Base-by-base conservation (phyloP, 176 grass and related monocot genomes). In the Secale cereale region DNA sequence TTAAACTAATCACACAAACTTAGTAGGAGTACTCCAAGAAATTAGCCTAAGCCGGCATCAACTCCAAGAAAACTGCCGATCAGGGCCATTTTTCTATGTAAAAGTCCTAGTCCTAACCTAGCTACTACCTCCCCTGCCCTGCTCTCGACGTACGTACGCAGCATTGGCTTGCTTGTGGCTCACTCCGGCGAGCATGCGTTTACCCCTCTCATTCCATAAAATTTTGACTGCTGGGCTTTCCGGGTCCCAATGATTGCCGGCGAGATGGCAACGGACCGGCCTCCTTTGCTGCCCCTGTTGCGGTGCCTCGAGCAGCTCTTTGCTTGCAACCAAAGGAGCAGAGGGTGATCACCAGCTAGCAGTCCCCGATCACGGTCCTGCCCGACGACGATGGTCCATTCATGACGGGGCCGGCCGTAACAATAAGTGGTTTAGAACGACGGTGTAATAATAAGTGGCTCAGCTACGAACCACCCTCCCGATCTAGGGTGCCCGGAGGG, bases 281-380 rank as follows among this genome's bases (percentile, higher is more conserved):
- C 23, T 2, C 23, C 59, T 4, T 10, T 15, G 5, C 26, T 23
- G 46, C 43, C 79, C 11, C 72, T 15, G 61, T 30, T 64, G 4
- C 4, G 61, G 30, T 64, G 4, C 4, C 5, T 69, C 4, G 7
- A 37, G 4, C 35, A 26, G 54, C 65, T 87, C 89, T 87, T 87
- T 90, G 85, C 89, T 90, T 90, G 89, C 68, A 87, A 68, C 85
- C 54, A 75, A 83, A 90, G 89, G 85, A 87, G 40, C 40, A 41
- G 10, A 12, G n/a, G n/a, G n/a, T n/a, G n/a, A n/a, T n/a, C n/a
- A n/a, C n/a, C n/a, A n/a, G n/a, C n/a, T n/a, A n/a, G n/a, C n/a
- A n/a, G n/a, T n/a, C n/a, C n/a, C n/a, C n/a, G n/a, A n/a, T n/a
- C n/a, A n/a, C n/a, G n/a, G n/a, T n/a, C n/a, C n/a, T n/a, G n/a